Evolutionary conservation across 768 basidiomycete species (phyloP), one percentile per base, ranked within the genome.

Genomic region (Mycena vulgaris): DNA sequence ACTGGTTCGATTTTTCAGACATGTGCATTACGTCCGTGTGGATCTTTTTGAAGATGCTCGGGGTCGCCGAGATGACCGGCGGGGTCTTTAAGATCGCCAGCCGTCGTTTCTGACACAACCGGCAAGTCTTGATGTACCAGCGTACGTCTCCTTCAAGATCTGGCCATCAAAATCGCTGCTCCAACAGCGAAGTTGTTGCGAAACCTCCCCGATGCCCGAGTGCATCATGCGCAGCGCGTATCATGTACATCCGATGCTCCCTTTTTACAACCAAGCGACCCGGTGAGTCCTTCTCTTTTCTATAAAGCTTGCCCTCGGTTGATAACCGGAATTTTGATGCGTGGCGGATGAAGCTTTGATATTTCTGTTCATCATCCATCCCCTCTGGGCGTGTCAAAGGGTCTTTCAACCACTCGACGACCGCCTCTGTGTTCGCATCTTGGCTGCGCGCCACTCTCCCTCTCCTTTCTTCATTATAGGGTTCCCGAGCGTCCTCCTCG

Each of bases 41-140:
- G 5, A 75, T 61, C 13, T 63, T 77, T 21, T 65, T 58, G 60
- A 84, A 80, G 17, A 82, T 27, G 8, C 73, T 72, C 28, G 71
- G 71, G 0, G 79, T 77, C 3, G 63, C 57, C 0, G 80, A 61
- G 11, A 80, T 69, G 3, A 73, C 72, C 13, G 82, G 79, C 6
- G 78, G 81, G 2, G 81, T 74, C 2, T 75, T 60, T 3, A 80
- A 31, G 25, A 78, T 64, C 3, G 69, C 69, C 40, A 42, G 76
- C 37, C 60, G 59, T 5, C 78, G 58, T 0, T 76, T 57, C 59
- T 84, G 81, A 67, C 81, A 83, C 8, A 75, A 42, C 55, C 80
- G 79, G 48, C 83, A 82, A 14, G 78, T 78, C 21, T 75, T 72
- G 10, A 82, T 39, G 52, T 75, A 82, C 79, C 80, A 81, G n/a